Evolutionary conservation across 805 yeast genomes (phyloP).

Genomic region (Clavispora vitiphila): DNA sequence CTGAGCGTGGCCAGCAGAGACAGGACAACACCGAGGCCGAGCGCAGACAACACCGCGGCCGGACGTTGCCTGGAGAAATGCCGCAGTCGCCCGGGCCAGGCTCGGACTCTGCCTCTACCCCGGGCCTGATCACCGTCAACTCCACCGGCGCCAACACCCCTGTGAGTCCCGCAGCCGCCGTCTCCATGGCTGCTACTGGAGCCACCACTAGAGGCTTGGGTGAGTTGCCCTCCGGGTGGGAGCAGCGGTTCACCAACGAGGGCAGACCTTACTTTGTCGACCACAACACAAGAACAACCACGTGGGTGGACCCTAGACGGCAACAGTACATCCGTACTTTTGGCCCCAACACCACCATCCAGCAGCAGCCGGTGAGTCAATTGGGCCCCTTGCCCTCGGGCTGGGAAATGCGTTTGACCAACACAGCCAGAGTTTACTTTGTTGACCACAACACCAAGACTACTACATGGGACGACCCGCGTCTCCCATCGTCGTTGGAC

Average conservation of each 20-base stretch:
- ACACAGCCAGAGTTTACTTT: constrained; percentile 96
- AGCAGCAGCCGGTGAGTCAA: constrained; percentile 96
- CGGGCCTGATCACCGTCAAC: constrained; percentile 45
- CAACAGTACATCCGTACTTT: constrained; percentile 96
- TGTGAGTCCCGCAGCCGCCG: constrained; percentile 64
- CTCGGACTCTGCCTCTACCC: constrained; percentile 7
- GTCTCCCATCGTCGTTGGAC: constrained; percentile 93
- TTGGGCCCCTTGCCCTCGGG: constrained; percentile 97
- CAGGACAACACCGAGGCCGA: constrained; percentile 77
- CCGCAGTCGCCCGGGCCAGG: constrained; percentile 27
- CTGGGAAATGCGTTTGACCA: constrained; percentile 99
- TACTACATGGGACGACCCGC: constrained; percentile 99
- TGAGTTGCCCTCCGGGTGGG: constrained; percentile 98
- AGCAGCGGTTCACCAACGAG: constrained; percentile 95
- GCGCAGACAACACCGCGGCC: constrained; percentile 82
- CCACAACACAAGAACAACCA: constrained; percentile 98
- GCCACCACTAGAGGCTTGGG: constrained; percentile 95
- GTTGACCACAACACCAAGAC: constrained; percentile 99
- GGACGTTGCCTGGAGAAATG: constrained; percentile 75
- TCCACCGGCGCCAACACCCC: constrained; percentile 43
- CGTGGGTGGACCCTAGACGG: constrained; percentile 99
- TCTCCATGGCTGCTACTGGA: constrained; percentile 67
- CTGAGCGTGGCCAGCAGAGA: constrained; percentile 59
- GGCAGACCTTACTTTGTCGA: constrained; percentile 98
- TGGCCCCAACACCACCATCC: constrained; percentile 87